A percentile compares a stretch with the other conserved stretches of the same genome.
phyloP scores from a whole-genome alignment of 768 basidiomycete species.

The Mycena rosella region DNA sequence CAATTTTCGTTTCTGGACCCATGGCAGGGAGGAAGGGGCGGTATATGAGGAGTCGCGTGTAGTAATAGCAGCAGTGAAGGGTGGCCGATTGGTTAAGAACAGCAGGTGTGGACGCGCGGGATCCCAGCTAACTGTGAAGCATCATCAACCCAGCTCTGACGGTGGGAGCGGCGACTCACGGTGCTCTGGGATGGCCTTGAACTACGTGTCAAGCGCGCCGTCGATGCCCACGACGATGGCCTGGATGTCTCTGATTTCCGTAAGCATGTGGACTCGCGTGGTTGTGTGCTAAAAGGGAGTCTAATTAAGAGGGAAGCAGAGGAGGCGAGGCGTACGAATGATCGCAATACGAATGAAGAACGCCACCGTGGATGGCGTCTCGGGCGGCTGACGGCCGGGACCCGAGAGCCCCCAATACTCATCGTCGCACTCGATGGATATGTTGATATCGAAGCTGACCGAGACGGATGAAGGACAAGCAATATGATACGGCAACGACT shows the following conservation, averaged over 20 bases:
- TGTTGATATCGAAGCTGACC: not conserved
- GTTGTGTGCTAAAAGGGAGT: not conserved
- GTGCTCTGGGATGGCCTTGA: constrained; percentile 6
- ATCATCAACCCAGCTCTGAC: not conserved
- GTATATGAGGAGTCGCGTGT: not conserved
- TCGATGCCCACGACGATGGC: not conserved
- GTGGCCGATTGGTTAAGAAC: constrained; percentile 22
- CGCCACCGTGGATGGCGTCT: not conserved
- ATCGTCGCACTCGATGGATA: not conserved
- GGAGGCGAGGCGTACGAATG: not conserved
- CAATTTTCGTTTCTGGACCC: not conserved
- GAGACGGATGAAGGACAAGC: not conserved
- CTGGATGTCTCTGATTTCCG: not conserved
- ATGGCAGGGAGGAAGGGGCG: not conserved
- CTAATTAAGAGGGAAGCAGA: not conserved
- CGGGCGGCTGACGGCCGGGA: not conserved
- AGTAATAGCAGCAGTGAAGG: constrained; percentile 2
- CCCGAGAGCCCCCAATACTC: constrained; percentile 1
- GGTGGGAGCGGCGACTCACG: not conserved
- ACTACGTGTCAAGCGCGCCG: not conserved
- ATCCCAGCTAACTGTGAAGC: constrained; percentile 9
- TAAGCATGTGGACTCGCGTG: not conserved
- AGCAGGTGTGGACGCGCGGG: not conserved
- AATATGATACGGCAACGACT: not conserved
- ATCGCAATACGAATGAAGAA: not conserved